These are phyloP conservation scores for Ensete ventricosum DNA, from an alignment of 176 grass and related monocot species.

Conservation along the genomic window DNA sequence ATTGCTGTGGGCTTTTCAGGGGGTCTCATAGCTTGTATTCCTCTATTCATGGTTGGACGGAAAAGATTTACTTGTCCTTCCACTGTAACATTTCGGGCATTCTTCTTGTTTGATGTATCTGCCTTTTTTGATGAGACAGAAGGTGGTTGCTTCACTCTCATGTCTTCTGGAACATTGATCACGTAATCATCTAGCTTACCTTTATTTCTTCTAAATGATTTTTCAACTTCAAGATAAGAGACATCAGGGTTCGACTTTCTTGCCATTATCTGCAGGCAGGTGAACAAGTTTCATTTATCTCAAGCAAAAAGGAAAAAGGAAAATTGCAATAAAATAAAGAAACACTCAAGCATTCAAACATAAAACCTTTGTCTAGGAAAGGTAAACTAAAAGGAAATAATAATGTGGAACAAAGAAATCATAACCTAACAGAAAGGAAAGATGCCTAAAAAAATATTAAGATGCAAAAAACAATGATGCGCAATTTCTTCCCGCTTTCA, in stretches of 20 bases:
- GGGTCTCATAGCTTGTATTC: conserved; percentile 11
- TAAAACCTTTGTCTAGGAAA: not conserved
- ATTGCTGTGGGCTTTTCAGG: not conserved
- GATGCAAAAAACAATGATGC: too few relatives aligned
- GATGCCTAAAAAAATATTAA: too few relatives aligned
- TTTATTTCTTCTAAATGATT: conserved; percentile 46
- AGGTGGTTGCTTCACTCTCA: conserved; percentile 22
- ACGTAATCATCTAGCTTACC: conserved; percentile 62
- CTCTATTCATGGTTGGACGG: conserved; percentile 7
- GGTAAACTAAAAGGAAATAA: not conserved
- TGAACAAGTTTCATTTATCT: not conserved
- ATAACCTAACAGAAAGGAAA: not conserved
- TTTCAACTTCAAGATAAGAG: conserved; percentile 72
- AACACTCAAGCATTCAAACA: not conserved
- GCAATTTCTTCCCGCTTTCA: too few relatives aligned
- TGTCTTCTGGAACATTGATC: conserved; percentile 39
- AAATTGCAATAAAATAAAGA: not conserved
- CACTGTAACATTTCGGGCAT: not conserved
- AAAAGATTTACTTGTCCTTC: conserved; percentile 3
- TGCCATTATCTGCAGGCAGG: conserved; percentile 54
- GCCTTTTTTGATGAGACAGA: conserved; percentile 16
- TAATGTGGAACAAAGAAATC: not conserved
- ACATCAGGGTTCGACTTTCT: conserved; percentile 66
- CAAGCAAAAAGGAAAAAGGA: not conserved
- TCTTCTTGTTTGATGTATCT: not conserved